These are phyloP conservation scores for Talaromyces borbonicus DNA, from an alignment of 495 filamentous ascomycete genomes.

Conservation along the genomic window DNA sequence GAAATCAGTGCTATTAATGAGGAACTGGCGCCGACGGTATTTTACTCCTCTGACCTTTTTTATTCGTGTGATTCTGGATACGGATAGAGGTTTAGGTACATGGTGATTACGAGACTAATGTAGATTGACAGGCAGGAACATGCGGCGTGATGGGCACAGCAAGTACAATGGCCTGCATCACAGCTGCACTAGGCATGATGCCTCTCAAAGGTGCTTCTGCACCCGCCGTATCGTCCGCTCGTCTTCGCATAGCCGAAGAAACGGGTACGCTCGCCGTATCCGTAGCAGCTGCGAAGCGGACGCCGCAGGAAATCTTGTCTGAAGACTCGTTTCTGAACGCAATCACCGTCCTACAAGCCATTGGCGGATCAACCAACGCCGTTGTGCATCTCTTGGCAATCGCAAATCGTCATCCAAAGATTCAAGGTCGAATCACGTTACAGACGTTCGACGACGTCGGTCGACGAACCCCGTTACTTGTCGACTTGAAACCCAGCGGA, in stretches of 20 bases:
- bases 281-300: constrained; percentile 26
- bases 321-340: constrained; percentile 57
- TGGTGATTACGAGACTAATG: too few relatives aligned
- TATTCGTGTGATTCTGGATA: too few relatives aligned
- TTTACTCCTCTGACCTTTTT: not conserved
- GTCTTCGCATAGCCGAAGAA: constrained; percentile 52
- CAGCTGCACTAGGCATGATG: constrained; percentile 55
- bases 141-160: constrained; percentile 66
- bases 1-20: constrained; percentile 58
- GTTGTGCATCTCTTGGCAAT: constrained; percentile 60
- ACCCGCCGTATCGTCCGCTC: constrained; percentile 54
- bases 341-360: constrained; percentile 57
- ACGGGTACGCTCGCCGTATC: constrained; percentile 49
- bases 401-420: constrained; percentile 44
- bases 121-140: constrained; percentile 43
- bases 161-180: constrained; percentile 59
- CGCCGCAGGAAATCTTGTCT: constrained; percentile 47
- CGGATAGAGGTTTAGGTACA: too few relatives aligned
- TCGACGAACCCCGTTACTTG: constrained; percentile 45
- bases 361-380: constrained; percentile 60
- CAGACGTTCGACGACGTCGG: constrained; percentile 52
- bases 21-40: constrained; percentile 54
- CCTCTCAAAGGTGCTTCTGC: constrained; percentile 50
- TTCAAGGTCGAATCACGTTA: constrained; percentile 46
- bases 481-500: constrained; percentile 60